phyloP scores from a whole-genome alignment of 2,329 filamentous ascomycete species.

The Pestalotiopsis sp. region DNA sequence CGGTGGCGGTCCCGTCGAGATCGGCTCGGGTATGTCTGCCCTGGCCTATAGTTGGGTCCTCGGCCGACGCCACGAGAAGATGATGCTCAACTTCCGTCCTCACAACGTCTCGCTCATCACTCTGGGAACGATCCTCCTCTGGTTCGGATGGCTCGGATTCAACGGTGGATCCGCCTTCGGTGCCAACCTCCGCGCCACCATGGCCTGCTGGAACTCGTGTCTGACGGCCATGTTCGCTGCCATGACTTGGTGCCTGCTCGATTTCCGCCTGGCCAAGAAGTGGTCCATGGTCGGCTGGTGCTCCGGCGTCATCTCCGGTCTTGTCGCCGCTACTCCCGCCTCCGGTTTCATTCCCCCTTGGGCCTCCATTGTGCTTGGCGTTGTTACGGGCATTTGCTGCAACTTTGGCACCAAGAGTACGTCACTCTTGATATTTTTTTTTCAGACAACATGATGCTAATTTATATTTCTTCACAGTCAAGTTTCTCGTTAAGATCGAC shows the following conservation, averaged over 20 bases:
- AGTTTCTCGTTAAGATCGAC: conserved; percentile 66
- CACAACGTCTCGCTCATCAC: conserved; percentile 99
- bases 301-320: conserved; percentile 71
- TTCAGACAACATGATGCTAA: conserved; percentile 1
- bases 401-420: conserved; percentile 68
- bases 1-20: conserved; percentile 95
- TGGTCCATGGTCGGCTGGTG: conserved; percentile 84
- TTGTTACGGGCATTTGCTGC: conserved; percentile 66
- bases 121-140: conserved; percentile 91
- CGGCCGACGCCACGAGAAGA: conserved; percentile 94
- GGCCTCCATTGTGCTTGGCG: conserved; percentile 67
- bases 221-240: conserved; percentile 89
- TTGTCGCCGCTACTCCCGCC: conserved; percentile 70
- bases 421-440: conserved; percentile 13
- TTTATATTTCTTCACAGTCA: conserved; percentile 41
- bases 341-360: conserved; percentile 70
- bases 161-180: conserved; percentile 96
- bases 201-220: conserved; percentile 99
- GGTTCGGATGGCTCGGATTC: conserved; percentile 99
- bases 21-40: conserved; percentile 89
- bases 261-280: conserved; percentile 92
- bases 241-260: conserved; percentile 92
- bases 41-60: conserved; percentile 96
- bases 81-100: conserved; percentile 99
- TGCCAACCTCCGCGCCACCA: conserved; percentile 88